Evolutionary conservation across 2,329 filamentous ascomycete genomes (phyloP).

Genomic region (Didymella glomerata): DNA sequence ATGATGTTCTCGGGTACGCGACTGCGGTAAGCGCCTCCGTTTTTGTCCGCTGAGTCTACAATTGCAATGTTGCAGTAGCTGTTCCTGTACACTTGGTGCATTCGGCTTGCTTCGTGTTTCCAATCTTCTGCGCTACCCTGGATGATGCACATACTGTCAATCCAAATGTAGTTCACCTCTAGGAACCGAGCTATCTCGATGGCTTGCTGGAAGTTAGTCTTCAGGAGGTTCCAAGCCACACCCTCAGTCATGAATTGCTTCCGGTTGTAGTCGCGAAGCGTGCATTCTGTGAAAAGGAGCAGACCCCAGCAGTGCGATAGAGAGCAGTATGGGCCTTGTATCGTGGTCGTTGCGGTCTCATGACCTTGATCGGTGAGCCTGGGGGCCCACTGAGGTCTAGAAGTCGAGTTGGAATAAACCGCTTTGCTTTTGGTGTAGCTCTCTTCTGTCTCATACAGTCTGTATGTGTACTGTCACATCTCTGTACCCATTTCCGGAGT

Average conservation of each 20-base stretch:
- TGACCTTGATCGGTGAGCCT: conserved; percentile 17
- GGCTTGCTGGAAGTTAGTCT: conserved; percentile 38
- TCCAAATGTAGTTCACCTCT: conserved; percentile 39
- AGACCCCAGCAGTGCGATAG: conserved; percentile 39
- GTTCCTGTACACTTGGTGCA: conserved; percentile 44
- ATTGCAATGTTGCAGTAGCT: conserved; percentile 42
- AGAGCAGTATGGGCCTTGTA: conserved; percentile 33
- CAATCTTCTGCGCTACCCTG: conserved; percentile 33
- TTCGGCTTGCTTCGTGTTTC: conserved; percentile 26
- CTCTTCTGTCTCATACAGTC: not conserved
- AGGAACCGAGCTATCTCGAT: conserved; percentile 34
- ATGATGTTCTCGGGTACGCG: conserved; percentile 26
- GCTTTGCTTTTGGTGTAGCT: not conserved
- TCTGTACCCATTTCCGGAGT: not conserved
- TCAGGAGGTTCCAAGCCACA: conserved; percentile 24
- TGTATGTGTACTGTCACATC: not conserved
- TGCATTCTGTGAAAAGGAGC: conserved; percentile 15
- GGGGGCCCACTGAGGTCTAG: conserved; percentile 25
- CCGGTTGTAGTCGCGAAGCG: conserved; percentile 14
- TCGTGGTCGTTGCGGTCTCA: conserved; percentile 26
- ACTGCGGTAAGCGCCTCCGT: conserved; percentile 32
- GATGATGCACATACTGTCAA: conserved; percentile 35
- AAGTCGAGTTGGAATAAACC: conserved; percentile 35
- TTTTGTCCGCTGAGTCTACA: conserved; percentile 31
- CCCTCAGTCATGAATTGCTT: conserved; percentile 28